Conservation (phyloP, 208 protist species). For the Acanthamoeba castellanii region DNA sequence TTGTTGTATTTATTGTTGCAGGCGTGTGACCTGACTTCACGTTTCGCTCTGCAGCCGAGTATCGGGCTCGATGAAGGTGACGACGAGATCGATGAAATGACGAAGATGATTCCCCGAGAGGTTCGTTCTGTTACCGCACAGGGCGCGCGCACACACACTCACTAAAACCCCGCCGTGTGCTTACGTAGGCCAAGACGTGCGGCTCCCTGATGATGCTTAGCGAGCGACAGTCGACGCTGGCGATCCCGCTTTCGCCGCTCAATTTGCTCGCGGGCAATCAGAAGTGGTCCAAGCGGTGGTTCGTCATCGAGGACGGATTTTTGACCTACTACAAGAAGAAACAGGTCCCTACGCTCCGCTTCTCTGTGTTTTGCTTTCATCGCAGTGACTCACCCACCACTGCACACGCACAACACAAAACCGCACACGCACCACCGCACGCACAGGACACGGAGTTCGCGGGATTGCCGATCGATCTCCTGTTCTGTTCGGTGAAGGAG, state of each 20-base stretch:
- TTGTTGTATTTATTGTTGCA: neutral
- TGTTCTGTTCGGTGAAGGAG: conserved; percentile 59
- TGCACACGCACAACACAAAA: neutral
- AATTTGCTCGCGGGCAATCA: conserved; percentile 15
- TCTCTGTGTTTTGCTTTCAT: no score
- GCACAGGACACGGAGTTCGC: conserved; percentile 42
- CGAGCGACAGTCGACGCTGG: neutral
- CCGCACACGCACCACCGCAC: no score
- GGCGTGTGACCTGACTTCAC: neutral
- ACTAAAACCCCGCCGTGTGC: neutral
- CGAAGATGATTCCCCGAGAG: conserved; percentile 22
- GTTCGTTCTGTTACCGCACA: neutral
- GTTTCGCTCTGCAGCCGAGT: neutral
- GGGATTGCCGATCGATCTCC: conserved; percentile 18
- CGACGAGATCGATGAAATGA: conserved; percentile 36
- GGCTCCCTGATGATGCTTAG: conserved; percentile 9
- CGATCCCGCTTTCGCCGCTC: neutral
- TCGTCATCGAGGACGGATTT: conserved; percentile 63
- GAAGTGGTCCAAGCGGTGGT: conserved; percentile 61
- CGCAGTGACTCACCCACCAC: neutral
- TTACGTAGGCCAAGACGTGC: neutral
- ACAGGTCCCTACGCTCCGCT: neutral
- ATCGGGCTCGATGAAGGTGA: neutral
- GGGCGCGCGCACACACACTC: no score
- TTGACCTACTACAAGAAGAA: conserved; percentile 64